A percentile compares a stretch with the other conserved stretches of the same genome.
These are phyloP conservation scores for Candida sithepensis DNA, from an alignment of 805 yeast genomes.

Conservation along the genomic window DNA sequence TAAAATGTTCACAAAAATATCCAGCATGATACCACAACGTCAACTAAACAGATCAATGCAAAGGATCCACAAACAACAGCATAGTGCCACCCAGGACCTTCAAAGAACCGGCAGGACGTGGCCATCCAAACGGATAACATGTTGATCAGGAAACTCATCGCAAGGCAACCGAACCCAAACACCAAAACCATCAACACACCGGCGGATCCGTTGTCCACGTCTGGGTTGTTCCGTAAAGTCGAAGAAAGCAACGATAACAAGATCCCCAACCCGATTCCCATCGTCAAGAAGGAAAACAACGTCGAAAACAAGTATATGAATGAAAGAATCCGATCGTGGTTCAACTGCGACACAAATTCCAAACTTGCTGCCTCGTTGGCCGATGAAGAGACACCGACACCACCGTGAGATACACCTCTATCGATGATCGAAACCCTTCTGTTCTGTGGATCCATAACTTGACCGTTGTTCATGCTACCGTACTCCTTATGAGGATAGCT, in stretches of 20 bases:
- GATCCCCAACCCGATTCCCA: conserved; percentile 43
- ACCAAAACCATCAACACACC: conserved; percentile 27
- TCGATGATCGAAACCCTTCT: neutral
- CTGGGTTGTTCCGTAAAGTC: conserved; percentile 5
- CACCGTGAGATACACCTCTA: neutral
- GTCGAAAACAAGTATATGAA: conserved; percentile 41
- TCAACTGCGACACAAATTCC: conserved; percentile 18
- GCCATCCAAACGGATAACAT: conserved; percentile 43
- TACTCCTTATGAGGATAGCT: neutral
- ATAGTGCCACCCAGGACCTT: conserved; percentile 41
- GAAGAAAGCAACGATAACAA: conserved; percentile 26
- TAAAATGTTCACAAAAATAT: neutral
- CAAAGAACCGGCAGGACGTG: conserved; percentile 33
- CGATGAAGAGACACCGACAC: too few relatives aligned
- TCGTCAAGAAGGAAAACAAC: conserved; percentile 37
- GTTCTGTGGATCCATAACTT: too few relatives aligned
- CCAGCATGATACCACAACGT: neutral
- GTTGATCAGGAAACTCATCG: conserved; percentile 39
- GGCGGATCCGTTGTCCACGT: conserved; percentile 8
- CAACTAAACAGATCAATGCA: conserved; percentile 32
- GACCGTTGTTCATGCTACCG: too few relatives aligned
- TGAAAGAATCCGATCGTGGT: conserved; percentile 41
- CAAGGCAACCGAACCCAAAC: conserved; percentile 37
- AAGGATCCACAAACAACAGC: conserved; percentile 40
- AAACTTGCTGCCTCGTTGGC: too few relatives aligned